Percentiles rank a stretch among this genome's conserved stretches.
phyloP scores from a whole-genome alignment of 176 grass and related monocot species.

The Calamus simplicifolius region DNA sequence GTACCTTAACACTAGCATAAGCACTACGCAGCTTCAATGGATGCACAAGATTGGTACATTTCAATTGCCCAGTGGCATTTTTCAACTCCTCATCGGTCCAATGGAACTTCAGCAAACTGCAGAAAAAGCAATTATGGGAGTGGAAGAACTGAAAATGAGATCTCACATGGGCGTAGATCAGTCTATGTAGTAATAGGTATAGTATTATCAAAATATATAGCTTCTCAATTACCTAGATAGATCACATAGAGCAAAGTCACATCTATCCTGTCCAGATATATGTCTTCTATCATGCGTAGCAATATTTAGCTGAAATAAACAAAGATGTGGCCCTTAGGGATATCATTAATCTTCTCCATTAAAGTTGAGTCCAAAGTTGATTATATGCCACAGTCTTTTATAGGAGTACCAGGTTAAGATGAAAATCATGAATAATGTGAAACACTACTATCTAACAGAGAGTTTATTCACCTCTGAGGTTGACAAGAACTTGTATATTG shows the following conservation, averaged over 20 bases:
- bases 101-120: conserved; percentile 35
- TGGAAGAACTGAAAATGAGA: too few species aligned
- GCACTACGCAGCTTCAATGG: conserved; percentile 62
- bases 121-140: neutral
- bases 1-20: conserved; percentile 69
- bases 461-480: conserved; percentile 51
- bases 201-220: conserved; percentile 5
- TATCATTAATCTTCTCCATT: conserved; percentile 5
- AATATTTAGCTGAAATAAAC: conserved; percentile 57
- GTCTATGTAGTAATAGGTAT: too few species aligned
- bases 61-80: conserved; percentile 49
- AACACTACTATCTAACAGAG: conserved; percentile 1
- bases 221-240: conserved; percentile 26
- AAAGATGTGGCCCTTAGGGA: neutral
- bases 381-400: too few species aligned
- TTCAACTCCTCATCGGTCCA: conserved; percentile 57
- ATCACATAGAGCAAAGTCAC: conserved; percentile 22
- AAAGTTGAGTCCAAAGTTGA: conserved; percentile 18
- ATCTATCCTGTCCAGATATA: conserved; percentile 43
- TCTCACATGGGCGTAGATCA: too few species aligned
- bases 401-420: too few species aligned
- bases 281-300: conserved; percentile 63
- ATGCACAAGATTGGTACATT: conserved; percentile 46
- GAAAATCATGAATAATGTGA: too few species aligned
- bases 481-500: conserved; percentile 64